phyloP scores from a whole-genome alignment of 768 basidiomycete genomes.

The Rhodotorula toruloides region DNA sequence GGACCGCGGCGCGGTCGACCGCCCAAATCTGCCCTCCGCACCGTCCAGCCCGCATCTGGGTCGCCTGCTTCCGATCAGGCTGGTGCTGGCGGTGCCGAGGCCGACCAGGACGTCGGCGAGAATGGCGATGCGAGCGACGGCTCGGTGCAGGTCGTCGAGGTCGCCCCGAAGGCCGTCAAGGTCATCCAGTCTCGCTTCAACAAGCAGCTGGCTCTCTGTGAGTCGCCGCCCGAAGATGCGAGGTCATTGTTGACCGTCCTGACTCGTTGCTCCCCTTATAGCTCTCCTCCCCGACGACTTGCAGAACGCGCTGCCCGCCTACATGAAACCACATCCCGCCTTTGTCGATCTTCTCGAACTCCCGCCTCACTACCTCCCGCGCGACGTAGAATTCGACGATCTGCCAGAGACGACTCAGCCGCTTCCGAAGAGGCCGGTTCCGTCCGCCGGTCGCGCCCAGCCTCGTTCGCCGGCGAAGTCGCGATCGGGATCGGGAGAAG shows the following conservation, averaged over 20 bases:
- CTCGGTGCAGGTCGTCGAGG: too few species aligned
- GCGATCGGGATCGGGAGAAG: too few species aligned
- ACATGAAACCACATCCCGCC: conserved; percentile 13
- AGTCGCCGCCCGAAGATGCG: neutral
- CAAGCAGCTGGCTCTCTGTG: conserved; percentile 5
- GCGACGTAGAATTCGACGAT: neutral
- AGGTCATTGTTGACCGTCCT: neutral
- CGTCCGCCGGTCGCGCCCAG: neutral
- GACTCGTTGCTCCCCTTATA: neutral
- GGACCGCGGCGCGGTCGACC: too few species aligned
- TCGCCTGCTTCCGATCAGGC: too few species aligned
- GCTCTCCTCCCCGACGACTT: conserved; percentile 24
- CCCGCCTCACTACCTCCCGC: conserved; percentile 18
- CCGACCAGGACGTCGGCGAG: neutral
- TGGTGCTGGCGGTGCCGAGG: too few species aligned
- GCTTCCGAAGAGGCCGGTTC: too few species aligned
- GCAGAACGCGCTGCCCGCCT: conserved; percentile 1
- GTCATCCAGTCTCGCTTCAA: too few species aligned
- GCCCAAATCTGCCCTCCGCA: too few species aligned
- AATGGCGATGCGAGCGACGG: too few species aligned
- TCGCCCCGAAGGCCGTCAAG: too few species aligned
- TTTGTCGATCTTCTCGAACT: conserved; percentile 21
- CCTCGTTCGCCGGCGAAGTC: too few species aligned
- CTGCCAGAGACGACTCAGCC: neutral
- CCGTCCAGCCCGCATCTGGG: too few species aligned